Evolutionary conservation across 768 basidiomycete species (phyloP).

Genomic region (Boletus vermiculosoides): DNA sequence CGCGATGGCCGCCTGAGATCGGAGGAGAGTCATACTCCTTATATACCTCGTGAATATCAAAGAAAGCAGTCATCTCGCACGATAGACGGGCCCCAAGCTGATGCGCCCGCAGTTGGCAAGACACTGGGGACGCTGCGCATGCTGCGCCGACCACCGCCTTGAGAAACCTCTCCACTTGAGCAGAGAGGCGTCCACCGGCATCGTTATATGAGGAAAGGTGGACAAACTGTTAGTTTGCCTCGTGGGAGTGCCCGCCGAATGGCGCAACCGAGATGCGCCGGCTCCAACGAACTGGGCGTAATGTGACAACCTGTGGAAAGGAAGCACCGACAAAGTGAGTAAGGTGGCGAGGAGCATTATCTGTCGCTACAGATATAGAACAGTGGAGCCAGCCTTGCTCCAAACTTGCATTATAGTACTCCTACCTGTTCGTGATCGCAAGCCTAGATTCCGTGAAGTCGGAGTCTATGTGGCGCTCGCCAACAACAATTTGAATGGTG

Average conservation of each 20-base stretch:
- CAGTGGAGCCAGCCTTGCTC: background rate
- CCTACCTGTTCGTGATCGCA: background rate
- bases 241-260: background rate
- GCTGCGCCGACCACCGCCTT: slow-evolving; percentile 2
- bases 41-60: background rate
- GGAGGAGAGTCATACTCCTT: background rate
- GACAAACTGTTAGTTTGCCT: background rate
- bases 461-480: background rate
- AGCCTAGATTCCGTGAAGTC: background rate
- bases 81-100: too few relatives aligned
- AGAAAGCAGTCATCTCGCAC: background rate
- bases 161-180: background rate
- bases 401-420: background rate
- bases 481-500: background rate
- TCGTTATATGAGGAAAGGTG: background rate
- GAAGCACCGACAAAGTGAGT: background rate
- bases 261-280: background rate
- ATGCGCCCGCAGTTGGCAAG: background rate
- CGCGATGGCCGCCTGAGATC: background rate
- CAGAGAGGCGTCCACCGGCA: background rate
- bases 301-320: background rate
- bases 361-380: background rate
- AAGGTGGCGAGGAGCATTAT: background rate
- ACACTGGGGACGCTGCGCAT: background rate
- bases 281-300: background rate